Percentiles rank a stretch among this genome's conserved stretches.
Conservation (phyloP, 331 rosid genomes). For the Acacia pycnantha region DNA sequence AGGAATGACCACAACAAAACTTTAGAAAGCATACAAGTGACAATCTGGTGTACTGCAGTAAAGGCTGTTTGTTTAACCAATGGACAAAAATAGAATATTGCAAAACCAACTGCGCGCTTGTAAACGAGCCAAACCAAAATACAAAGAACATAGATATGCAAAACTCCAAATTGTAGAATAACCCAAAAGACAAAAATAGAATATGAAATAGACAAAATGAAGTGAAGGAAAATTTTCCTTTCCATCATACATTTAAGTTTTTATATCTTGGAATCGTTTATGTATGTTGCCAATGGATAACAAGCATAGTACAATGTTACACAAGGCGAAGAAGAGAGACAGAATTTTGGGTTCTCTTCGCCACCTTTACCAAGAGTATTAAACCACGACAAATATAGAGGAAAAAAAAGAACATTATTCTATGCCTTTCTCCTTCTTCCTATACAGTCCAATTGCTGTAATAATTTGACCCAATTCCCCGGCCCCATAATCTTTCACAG, state of each 20-base stretch:
- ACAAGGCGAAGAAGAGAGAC: conserved; percentile 18
- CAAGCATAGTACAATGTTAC: conserved; percentile 33
- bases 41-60: not conserved
- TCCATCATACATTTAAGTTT: conserved; percentile 36
- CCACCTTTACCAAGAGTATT: conserved; percentile 15
- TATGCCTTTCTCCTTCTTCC: conserved; percentile 40
- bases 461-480: conserved; percentile 31
- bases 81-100: not conserved
- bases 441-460: conserved; percentile 55
- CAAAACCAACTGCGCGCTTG: not conserved
- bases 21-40: not conserved
- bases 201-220: conserved; percentile 24
- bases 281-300: conserved; percentile 31
- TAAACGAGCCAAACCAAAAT: not conserved
- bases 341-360: conserved; percentile 10
- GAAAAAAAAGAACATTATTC: conserved; percentile 11
- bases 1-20: not conserved
- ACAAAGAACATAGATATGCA: not conserved
- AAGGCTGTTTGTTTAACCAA: not conserved
- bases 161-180: not conserved
- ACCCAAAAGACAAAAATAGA: conserved; percentile 6
- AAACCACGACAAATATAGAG: not conserved
- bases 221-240: conserved; percentile 39
- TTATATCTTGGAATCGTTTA: conserved; percentile 32
- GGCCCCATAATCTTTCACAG: conserved; percentile 9